These are phyloP conservation scores for Penicillium frequentans DNA, from an alignment of 2,329 filamentous ascomycete genomes.

Conservation along the genomic window DNA sequence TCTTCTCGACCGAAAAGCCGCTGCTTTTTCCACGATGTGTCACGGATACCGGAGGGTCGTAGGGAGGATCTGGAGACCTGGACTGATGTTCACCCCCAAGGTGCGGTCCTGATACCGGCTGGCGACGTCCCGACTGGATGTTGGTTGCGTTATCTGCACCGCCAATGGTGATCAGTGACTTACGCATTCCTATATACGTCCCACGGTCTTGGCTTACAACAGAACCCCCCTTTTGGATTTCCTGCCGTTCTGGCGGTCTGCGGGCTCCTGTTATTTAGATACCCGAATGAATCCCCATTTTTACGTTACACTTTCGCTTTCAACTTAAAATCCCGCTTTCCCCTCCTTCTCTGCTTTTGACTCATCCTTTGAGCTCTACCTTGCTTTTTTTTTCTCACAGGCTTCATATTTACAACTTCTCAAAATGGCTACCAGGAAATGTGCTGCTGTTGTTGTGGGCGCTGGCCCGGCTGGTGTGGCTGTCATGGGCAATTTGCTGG, in stretches of 20 bases:
- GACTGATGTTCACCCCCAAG: neutral
- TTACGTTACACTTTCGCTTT: constrained; percentile 1
- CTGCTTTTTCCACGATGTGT: neutral
- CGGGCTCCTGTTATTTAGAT: constrained; percentile 15
- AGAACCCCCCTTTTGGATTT: constrained; percentile 9
- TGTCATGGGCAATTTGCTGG: constrained; percentile 61
- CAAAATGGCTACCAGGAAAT: constrained; percentile 37
- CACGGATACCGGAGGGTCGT: neutral
- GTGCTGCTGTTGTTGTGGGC: constrained; percentile 59
- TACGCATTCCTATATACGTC: constrained; percentile 16
- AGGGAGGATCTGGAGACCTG: neutral
- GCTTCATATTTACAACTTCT: neutral
- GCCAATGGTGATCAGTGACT: constrained; percentile 12
- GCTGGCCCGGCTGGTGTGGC: constrained; percentile 61
- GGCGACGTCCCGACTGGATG: constrained; percentile 17
- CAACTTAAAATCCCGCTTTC: neutral
- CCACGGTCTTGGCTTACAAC: constrained; percentile 12
- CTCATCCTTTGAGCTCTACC: neutral
- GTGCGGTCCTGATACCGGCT: neutral
- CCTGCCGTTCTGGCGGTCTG: constrained; percentile 6
- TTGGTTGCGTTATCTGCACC: constrained; percentile 26
- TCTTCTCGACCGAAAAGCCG: neutral
- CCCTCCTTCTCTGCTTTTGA: neutral
- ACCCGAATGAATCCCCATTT: constrained; percentile 15
- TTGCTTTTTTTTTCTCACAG: neutral